Conservation (phyloP, 305 asterid species). For the Fraxinus sp. region DNA sequence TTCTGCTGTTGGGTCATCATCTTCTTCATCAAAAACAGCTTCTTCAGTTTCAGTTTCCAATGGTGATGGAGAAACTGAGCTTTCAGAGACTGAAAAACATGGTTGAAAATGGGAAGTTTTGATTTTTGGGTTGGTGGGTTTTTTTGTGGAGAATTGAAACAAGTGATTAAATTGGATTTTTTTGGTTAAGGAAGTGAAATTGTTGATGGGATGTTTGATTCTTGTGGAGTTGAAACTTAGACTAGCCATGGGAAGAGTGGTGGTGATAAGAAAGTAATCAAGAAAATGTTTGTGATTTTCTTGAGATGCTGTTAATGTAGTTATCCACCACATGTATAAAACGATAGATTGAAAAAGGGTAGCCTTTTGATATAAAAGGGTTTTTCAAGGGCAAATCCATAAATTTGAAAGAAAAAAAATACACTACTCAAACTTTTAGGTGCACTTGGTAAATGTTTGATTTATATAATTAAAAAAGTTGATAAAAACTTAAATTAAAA, state of each 20-base stretch:
- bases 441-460: not conserved
- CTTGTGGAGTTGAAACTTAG: conserved; percentile 57
- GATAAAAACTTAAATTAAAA: not conserved
- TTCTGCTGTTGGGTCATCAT: conserved; percentile 79
- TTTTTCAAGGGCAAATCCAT: not conserved
- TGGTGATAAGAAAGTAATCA: conserved; percentile 29
- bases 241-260: conserved; percentile 48
- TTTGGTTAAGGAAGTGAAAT: conserved; percentile 35
- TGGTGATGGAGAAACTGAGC: conserved; percentile 58
- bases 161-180: conserved; percentile 28
- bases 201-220: conserved; percentile 44
- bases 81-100: conserved; percentile 54
- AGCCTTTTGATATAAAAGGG: not conserved
- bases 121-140: conserved; percentile 28
- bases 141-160: conserved; percentile 25
- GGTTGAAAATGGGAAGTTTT: conserved; percentile 35
- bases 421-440: not conserved
- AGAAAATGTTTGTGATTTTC: conserved; percentile 3
- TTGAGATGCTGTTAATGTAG: conserved; percentile 35
- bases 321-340: conserved; percentile 33
- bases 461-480: too few species aligned
- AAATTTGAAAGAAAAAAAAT: not conserved
- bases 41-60: conserved; percentile 36
- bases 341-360: not conserved
- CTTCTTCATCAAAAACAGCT: conserved; percentile 17